These are phyloP conservation scores for Sclerotinia trifoliorum DNA, from an alignment of 2,329 filamentous ascomycete genomes.

Conservation along the genomic window DNA sequence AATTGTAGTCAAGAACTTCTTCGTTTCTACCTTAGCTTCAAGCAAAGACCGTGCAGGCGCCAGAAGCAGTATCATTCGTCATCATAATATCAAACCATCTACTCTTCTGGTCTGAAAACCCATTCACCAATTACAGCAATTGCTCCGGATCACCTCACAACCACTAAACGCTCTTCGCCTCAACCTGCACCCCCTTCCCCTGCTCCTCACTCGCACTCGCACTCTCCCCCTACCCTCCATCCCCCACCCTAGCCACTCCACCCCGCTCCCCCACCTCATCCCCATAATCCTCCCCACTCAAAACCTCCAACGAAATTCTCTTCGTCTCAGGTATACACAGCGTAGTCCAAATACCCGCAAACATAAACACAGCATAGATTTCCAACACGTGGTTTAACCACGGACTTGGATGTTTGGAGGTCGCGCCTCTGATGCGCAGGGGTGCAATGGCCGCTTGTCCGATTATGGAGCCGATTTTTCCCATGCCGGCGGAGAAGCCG, in stretches of 20 bases:
- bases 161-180: slow-evolving; percentile 7
- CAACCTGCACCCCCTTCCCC: background rate
- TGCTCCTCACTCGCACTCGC: background rate
- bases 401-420: slow-evolving; percentile 15
- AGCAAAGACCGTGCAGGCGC: background rate
- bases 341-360: slow-evolving; percentile 65
- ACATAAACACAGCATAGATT: slow-evolving; percentile 79
- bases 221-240: too few relatives aligned
- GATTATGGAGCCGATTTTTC: slow-evolving; percentile 42
- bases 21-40: background rate
- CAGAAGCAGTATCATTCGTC: background rate
- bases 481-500: slow-evolving; percentile 41
- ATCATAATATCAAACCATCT: background rate
- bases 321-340: slow-evolving; percentile 77
- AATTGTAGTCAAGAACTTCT: background rate
- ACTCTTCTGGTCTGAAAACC: background rate
- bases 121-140: background rate
- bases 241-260: fast-evolving
- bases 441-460: slow-evolving; percentile 53
- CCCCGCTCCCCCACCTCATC: background rate
- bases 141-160: too few relatives aligned
- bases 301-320: slow-evolving; percentile 68
- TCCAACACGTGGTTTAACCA: slow-evolving; percentile 74
- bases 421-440: slow-evolving; percentile 48
- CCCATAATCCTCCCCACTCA: slow-evolving; percentile 57